Conservation (phyloP, 108 stramenopile species). For the Hondaea fermentalgiana region DNA sequence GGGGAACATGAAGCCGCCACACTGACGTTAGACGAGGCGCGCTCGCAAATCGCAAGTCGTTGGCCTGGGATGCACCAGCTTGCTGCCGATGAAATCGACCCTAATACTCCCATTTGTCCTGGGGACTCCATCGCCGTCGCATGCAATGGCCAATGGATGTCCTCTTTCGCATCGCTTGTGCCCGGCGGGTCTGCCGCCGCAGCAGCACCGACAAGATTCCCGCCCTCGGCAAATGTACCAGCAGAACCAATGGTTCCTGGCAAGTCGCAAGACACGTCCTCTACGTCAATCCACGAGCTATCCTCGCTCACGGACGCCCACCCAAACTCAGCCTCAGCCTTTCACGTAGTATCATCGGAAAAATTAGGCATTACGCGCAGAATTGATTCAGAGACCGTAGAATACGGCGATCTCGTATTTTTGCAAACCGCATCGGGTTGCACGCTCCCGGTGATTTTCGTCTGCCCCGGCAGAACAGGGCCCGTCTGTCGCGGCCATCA, state of each 20-base stretch:
- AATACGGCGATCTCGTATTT: background rate
- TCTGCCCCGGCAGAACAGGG: background rate
- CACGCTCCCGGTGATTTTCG: background rate
- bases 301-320: background rate
- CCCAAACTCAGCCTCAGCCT: background rate
- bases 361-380: background rate
- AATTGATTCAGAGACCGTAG: background rate
- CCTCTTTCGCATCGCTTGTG: background rate
- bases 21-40: background rate
- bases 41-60: background rate
- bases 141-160: background rate
- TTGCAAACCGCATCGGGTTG: background rate
- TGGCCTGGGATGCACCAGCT: background rate
- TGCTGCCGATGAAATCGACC: background rate
- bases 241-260: no score
- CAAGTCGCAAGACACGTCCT: no score
- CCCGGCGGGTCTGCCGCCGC: background rate
- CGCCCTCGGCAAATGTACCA: no score
- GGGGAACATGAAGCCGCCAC: background rate
- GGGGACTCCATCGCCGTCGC: background rate
- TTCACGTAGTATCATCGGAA: background rate
- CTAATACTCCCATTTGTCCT: background rate
- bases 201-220: background rate
- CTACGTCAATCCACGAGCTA: no score
- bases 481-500: background rate